Base-by-base conservation (phyloP, 1,284 basidiomycete species). In the Trichosporon coremiiforme region DNA sequence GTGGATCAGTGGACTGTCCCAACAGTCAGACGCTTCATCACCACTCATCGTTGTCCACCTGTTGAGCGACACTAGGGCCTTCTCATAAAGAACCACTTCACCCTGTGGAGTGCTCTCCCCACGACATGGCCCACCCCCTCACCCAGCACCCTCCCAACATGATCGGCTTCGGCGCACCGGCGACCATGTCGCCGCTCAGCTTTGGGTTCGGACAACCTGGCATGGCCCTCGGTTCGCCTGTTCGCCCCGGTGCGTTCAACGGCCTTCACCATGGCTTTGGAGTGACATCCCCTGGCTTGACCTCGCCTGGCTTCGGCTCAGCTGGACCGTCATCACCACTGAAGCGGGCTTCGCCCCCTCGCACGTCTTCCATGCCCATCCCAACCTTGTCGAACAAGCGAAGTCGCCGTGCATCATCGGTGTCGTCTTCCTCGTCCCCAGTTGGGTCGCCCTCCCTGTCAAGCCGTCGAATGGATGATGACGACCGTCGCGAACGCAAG, bases 111-210 rank as follows among this genome's bases (percentile, higher is more conserved):
- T 62, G 29, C 22, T 60, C 41, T 33, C 38, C 25, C 15, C 68
- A 68, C 63, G 57, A 62, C 63, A 82, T 82, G 81, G 80, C 81
- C 25, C 78, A 80, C 66, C 80, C 81, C 12, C 75, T 81, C 68
- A 79, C 80, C 35, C 80, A 81, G 73, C 79, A 80, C 62, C 80
- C 81, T 1, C 75, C 78, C 38, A 78, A 78, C 65, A 74, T 80
- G 50, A 72, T 81, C 33, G 71, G 75, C 17, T 82, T 82, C 65
- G 70, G 76, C 41, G 78, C 78, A 25, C 79, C 79, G 35, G 74
- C 78, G 10, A 75, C 77, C 3, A 76, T 78, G 31, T 79, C 79
- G 12, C 77, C 79, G 15, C 74, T 82, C 2, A 73, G 75, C 15
- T 82, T 80, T 63, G 78, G 78, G 7, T 82, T 82, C 64, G 80